These are phyloP conservation scores for Penicillium sp. DNA, from an alignment of 2,329 filamentous ascomycete species.

Conservation along the genomic window DNA sequence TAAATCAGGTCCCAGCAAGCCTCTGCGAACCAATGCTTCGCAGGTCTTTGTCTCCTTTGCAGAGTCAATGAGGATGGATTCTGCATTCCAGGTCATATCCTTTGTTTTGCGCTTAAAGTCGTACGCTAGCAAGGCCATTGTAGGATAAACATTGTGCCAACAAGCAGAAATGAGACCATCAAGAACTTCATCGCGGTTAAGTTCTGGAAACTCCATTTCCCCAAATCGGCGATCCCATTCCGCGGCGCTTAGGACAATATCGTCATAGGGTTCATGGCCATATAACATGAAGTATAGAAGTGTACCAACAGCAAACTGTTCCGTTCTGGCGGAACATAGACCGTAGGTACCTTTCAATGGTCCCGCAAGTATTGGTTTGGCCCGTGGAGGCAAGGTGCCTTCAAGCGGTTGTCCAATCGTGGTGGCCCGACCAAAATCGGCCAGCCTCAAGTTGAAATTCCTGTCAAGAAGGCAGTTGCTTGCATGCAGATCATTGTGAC, in stretches of 20 bases:
- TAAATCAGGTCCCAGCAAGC: slow-evolving; percentile 11
- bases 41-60: slow-evolving; percentile 10
- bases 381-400: slow-evolving; percentile 10
- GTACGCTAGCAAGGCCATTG: slow-evolving; percentile 15
- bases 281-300: slow-evolving; percentile 20
- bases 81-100: slow-evolving; percentile 5
- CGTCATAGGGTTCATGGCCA: slow-evolving; percentile 12
- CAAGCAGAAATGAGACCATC: slow-evolving; percentile 14
- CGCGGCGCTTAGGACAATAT: not conserved
- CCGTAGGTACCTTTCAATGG: slow-evolving; percentile 16
- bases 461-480: slow-evolving; percentile 12
- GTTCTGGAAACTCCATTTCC: slow-evolving; percentile 14
- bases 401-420: slow-evolving; percentile 14
- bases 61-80: slow-evolving; percentile 12
- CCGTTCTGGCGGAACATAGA: slow-evolving; percentile 16
- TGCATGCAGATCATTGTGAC: not conserved
- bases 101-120: slow-evolving; percentile 17
- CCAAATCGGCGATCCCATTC: slow-evolving; percentile 10
- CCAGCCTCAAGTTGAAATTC: slow-evolving; percentile 5
- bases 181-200: slow-evolving; percentile 12
- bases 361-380: slow-evolving; percentile 8
- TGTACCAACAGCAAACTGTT: slow-evolving; percentile 15
- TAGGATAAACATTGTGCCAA: slow-evolving; percentile 19
- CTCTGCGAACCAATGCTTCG: slow-evolving; percentile 8
- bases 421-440: slow-evolving; percentile 10